phyloP scores from a whole-genome alignment of 805 yeast species.

The Metschnikowia santaceciliae region DNA sequence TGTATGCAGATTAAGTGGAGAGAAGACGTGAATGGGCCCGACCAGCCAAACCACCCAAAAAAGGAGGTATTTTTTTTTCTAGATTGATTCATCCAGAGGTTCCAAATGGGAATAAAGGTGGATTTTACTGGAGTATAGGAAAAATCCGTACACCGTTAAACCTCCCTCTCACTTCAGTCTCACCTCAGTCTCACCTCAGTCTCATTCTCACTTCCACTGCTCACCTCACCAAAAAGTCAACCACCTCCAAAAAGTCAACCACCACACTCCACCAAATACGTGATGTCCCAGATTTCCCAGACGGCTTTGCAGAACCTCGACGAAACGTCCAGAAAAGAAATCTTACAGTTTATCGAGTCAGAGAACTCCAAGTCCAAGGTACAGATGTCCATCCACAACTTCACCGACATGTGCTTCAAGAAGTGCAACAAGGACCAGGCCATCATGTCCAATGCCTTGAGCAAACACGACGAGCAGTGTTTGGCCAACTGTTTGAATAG shows the following conservation, averaged over 20 bases:
- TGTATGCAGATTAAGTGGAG: neutral
- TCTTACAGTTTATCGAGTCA: slow-evolving; percentile 68
- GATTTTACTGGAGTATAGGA: too few relatives aligned
- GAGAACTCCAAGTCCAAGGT: slow-evolving; percentile 87
- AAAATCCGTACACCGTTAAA: too few relatives aligned
- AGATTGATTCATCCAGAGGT: too few relatives aligned
- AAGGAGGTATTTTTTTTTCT: neutral
- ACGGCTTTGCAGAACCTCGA: slow-evolving; percentile 45
- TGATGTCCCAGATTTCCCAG: slow-evolving; percentile 35
- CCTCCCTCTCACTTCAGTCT: too few relatives aligned
- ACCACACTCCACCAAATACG: neutral
- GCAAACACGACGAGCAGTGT: slow-evolving; percentile 63
- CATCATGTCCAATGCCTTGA: slow-evolving; percentile 47
- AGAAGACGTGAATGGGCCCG: too few relatives aligned
- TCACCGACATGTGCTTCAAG: slow-evolving; percentile 88
- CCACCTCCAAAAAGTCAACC: too few relatives aligned
- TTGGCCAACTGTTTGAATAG: slow-evolving; percentile 77
- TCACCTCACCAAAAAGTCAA: too few relatives aligned
- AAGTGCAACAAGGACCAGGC: slow-evolving; percentile 59
- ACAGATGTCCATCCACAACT: slow-evolving; percentile 79
- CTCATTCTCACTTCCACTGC: too few relatives aligned
- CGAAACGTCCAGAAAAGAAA: slow-evolving; percentile 68
- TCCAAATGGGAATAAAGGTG: too few relatives aligned
- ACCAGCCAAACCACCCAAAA: too few relatives aligned
- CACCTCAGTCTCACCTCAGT: too few relatives aligned